Base-by-base conservation (phyloP, 1,284 basidiomycete species). In the Agaricales sp. region DNA sequence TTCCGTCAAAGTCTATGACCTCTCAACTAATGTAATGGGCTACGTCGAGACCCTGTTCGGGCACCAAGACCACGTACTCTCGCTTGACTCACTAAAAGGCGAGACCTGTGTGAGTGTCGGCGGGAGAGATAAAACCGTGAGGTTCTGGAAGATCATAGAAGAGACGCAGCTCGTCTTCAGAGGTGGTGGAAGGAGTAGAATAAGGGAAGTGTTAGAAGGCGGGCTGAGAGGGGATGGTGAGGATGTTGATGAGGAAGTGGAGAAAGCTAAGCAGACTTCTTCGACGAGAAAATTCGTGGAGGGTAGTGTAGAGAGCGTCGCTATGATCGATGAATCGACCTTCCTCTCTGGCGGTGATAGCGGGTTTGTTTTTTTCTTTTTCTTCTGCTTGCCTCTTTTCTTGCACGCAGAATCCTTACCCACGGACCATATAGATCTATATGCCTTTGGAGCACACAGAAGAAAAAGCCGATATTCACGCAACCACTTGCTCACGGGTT, bases 1-100 rank as follows among this genome's bases (percentile, higher is more conserved):
- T 8, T 94, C 92, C 4, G 65, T 98, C 46, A 95, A 96, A 63
- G 75, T 98, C 14, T 96, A 89, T 61, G 92, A 94, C 58, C 71
- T 93, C 14, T 74, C 82, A 1, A 82, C 86, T 0, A 70, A 73
- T 3, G 82, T 84, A 3, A 80, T 96, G 69, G 90, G 89, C 3
- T 94, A 95, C 60, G 85, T 98, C 51, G 96, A 99, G 63, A 98
- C 95, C 11, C 74, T 99, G 4, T 99, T 97, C 61, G 95, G 95
- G 1, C 95, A 99, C 62, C 96, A 99, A 70, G 95, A 98, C 61
- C 75, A 81, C 19, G 81, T 96, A 20, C 69, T 89, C 11, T 71
- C 73, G 3, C 63, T 99, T 1, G 89, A 93, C 54, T 75, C 89
- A 1, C 75, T 99, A 3, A 79, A 87, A 22, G 80, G 81, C 2